Base-by-base conservation (phyloP, 176 grass and related monocot species). In the Cocos nucifera region DNA sequence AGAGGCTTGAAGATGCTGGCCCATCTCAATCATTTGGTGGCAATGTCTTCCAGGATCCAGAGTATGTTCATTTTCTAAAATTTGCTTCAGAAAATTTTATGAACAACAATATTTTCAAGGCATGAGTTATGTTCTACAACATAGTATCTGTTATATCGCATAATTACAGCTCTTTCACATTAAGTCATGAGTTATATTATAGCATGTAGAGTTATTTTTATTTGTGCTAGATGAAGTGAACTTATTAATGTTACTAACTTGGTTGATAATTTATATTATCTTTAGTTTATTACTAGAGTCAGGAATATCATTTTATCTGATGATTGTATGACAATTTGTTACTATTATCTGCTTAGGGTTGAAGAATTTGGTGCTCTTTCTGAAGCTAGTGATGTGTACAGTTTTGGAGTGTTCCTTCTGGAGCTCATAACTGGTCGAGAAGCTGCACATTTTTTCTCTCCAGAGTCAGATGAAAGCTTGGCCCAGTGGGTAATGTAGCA, bases 361-460 rank as follows among this genome's bases (percentile, higher is more conserved):
- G 51, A 56, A 52, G 73, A 84, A 57, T 44, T 44, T 17, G 44
- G 61, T 20, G 75, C 76, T 59, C 70, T 80, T 3, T 97, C 81
- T 53, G 87, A 90, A 74, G 84, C 80, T 50, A 97, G 76, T 63
- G 92, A 97, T 59, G 84, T 97, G 58, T 91, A 91, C 73, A 91
- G 81, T 69, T 97, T 91, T 49, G 87, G 87, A 17, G 81, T 85
- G 56, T 97, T 97, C 64, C 83, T 97, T 73, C 57, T 91, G 53
- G 92, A 97, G 73, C 78, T 97, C 2, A 91, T 97, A 73, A 91
- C 65, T 15, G 92, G 87, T 59, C 74, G 71, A 54, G 75, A 95
- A 50, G 78, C 78, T 1, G 52, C 65, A 2, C 29, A 51, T 53
- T 22, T 86, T 63, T 27, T 84, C 44, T 25, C 20, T 61, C 17